Conservation (phyloP, 164 flowering plant genomes). For the Nymphaea thermarum region DNA sequence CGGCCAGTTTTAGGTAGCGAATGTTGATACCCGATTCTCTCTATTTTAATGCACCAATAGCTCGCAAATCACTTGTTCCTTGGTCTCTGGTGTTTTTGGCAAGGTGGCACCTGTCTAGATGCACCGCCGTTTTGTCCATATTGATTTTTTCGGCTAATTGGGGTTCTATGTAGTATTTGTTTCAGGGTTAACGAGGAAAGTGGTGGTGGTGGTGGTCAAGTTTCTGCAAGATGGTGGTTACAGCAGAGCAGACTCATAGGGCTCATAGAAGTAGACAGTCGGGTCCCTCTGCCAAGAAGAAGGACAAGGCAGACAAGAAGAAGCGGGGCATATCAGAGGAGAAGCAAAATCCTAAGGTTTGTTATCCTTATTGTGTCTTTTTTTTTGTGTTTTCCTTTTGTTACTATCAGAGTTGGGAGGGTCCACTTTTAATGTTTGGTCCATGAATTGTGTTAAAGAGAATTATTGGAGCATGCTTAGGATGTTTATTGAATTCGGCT, state of each 20-base stretch:
- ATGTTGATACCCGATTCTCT: too few species aligned
- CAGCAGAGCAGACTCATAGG: constrained; percentile 47
- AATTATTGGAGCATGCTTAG: neutral
- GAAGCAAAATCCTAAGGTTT: constrained; percentile 57
- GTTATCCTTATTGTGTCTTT: neutral
- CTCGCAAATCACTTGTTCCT: too few species aligned
- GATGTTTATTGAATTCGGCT: neutral
- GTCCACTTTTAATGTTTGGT: too few species aligned
- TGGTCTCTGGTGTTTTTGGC: too few species aligned
- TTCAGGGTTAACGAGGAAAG: neutral
- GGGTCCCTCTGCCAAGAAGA: constrained; percentile 56
- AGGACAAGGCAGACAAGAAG: constrained; percentile 26
- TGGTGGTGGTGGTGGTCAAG: neutral
- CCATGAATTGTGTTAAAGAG: neutral
- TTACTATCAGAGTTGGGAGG: too few species aligned
- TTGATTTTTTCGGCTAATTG: too few species aligned
- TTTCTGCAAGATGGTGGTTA: neutral
- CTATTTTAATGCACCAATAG: too few species aligned
- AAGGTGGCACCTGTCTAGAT: too few species aligned
- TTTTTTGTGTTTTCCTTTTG: too few species aligned
- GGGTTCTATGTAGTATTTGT: neutral
- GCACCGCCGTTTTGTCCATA: too few species aligned
- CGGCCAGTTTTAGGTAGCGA: too few species aligned
- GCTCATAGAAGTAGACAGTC: constrained; percentile 54
- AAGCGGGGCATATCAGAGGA: constrained; percentile 22